Evolutionary conservation across 176 grass and related monocot species (phyloP), one percentile per base, ranked within the genome.

Genomic region (Saccharum spontaneum): DNA sequence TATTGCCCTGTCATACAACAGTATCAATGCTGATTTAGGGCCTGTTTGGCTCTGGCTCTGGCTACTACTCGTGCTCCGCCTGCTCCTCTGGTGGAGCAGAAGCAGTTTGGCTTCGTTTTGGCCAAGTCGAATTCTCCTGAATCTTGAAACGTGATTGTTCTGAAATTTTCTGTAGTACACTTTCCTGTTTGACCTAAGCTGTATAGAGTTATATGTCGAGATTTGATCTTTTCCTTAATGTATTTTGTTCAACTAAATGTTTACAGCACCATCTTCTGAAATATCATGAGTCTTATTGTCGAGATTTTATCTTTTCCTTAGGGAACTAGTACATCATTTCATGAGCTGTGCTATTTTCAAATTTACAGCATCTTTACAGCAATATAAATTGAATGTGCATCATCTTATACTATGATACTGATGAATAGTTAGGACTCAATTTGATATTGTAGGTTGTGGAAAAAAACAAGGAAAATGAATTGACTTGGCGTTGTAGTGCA

Each of bases 391-490:
- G 31, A 87, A 65, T 70, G 64, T 62, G 59, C n/a, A 24, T 62
- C n/a, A 3, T 24, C 15, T 60, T 84, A 33, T 64, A 67, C 31
- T 4, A 10, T 38, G 66, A 34, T 90, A 14, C 54, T 73, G 33
- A 67, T 43, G 45, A 60, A 90, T 75, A 23, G 28, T 85, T 85
- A 36, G 72, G 13, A 22, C 62, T 18, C 18, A 65, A 48, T 85
- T 76, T 83, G 18, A 80, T 86, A 64, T 89, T 89, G 24, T 72
- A 99, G 97, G 94, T 99, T 48, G 93, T 94, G 62, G 93, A 96
- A 55, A 99, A 99, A 89, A 86, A 59, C 49, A 99, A 96, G 84
- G 94, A 90, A 14, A 85, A 24, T 45, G 94, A 96, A 83, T 85
- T 88, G 55, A 77, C 86, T 79, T 96, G 90, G 90, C 86, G 94